Evolutionary conservation across 1,284 basidiomycete genomes (phyloP), one percentile per base, ranked within the genome.

Genomic region (Lignosus rhinocerotis): DNA sequence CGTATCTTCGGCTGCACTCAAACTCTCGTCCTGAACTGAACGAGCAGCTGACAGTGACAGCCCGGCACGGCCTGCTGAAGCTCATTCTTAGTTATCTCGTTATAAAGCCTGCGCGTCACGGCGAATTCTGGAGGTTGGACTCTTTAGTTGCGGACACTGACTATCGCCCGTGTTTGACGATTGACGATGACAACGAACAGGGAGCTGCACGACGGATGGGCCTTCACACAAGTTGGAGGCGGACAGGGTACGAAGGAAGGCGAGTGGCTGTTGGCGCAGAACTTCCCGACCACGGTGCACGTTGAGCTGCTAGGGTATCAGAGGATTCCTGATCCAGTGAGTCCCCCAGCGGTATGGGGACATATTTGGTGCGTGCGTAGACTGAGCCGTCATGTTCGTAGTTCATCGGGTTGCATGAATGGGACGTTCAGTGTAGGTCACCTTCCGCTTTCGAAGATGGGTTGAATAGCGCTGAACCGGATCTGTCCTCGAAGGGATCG

Each of bases 231-330:
- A 69, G 71, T 86, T 41, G 83, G 81, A 17, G 86, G 85, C n/a
- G 83, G 80, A 33, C 72, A 80, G 59, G 82, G 79, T 10, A 83
- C 84, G 11, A 75, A 80, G 61, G 73, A 82, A n/a, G 83, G 75
- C 43, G 87, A 91, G 77, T 92, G 88, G 89, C 64, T 88, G 43
- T 61, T 75, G 9, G 80, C 80, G 41, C 80, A 84, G 39, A 72
- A 79, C 58, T 85, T 94, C 65, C 92, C 93, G 11, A 94, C 92
- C 0, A 87, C 85, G 2, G 88, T 94, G 9, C 94, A 96, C 64
- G 90, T 91, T 55, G 93, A 96, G 70, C 81, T 96, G 31, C 72
- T 92, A 67, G 85, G 82, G 64, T 70, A 80, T 36, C 81, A 84
- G 63, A 86, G 72, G 66, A 94, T 96, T 33, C 86, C 88, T 32